Base-by-base conservation (phyloP, 768 basidiomycete genomes). In the Agrocybe pediades region DNA sequence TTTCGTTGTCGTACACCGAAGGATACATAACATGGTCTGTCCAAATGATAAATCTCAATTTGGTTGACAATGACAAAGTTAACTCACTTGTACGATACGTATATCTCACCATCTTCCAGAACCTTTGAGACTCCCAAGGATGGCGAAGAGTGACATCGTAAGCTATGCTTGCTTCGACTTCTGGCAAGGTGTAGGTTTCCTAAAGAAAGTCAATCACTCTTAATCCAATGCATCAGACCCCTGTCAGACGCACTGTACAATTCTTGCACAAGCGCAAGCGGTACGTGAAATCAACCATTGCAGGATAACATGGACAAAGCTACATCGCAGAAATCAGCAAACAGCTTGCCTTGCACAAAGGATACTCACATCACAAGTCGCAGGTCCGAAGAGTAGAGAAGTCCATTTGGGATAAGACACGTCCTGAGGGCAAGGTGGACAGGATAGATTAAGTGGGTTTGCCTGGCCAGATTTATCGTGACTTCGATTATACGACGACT, bases 361-460 rank as follows among this genome's bases (percentile, higher is more conserved):
- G 16, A 24, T 15, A 51, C 41, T 15, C 3, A 51, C 43, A 1
- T 55, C 58, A 23, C 54, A 50, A 2, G 42, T 56, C 21, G 54
- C 51, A 2, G 54, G 51, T 46, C 58, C 58, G 25, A 54, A 45
- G 9, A 55, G 21, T 15, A 50, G 25, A 17, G 56, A 53, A 4
- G 30, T 43, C 56, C 56, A 57, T 49, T 50, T 53, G 6, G 56
- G 56, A 4, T 42, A 27, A 25, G 56, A 53, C 5, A 57, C 41
- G 41, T 53, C 56, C 17, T 7, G 19, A 17, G 51, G 51, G 13
- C 30, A 40, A 24, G 13, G 39, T n/a, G n/a, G n/a, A n/a, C n/a
- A n/a, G n/a, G n/a, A n/a, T n/a, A n/a, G n/a, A n/a, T n/a, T n/a
- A n/a, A n/a, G n/a, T n/a, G n/a, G n/a, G n/a, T n/a, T 36, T 13